Percentiles rank a stretch among this genome's conserved stretches.
These are phyloP conservation scores for Chondrus crispus DNA, from an alignment of 23 red algal species.

Conservation along the genomic window DNA sequence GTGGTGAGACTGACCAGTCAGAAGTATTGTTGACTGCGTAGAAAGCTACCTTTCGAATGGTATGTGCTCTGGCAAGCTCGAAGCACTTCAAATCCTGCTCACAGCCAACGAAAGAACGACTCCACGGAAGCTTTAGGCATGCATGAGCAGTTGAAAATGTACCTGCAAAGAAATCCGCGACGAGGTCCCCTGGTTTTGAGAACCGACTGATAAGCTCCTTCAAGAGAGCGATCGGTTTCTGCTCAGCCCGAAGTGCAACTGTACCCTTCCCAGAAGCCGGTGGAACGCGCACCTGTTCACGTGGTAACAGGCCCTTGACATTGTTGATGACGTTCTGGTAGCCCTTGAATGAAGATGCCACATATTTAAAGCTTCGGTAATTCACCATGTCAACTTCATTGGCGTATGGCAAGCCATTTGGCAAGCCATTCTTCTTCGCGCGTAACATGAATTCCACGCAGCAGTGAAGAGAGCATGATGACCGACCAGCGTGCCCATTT, in stretches of 20 bases:
- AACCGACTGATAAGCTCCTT: slow-evolving; percentile 19
- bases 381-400: neutral
- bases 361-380: neutral
- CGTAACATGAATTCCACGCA: too few relatives aligned
- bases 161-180: slow-evolving; percentile 12
- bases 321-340: neutral
- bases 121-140: neutral
- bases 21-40: neutral
- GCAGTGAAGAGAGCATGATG: too few relatives aligned
- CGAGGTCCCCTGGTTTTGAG: slow-evolving; percentile 2
- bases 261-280: neutral
- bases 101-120: neutral
- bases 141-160: slow-evolving; percentile 3
- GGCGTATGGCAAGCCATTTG: neutral
- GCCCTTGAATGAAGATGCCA: neutral
- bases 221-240: neutral
- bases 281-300: neutral
- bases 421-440: too few relatives aligned
- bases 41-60: neutral
- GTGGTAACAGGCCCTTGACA: neutral
- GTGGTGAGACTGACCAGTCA: neutral
- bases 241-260: neutral
- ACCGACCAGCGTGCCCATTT: too few relatives aligned
- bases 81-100: slow-evolving; percentile 10
- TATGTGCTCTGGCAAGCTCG: neutral